Percentiles rank a stretch among this genome's conserved stretches.
phyloP scores from a whole-genome alignment of 78 protist species.

The Dictyostelium brefeldianum region DNA sequence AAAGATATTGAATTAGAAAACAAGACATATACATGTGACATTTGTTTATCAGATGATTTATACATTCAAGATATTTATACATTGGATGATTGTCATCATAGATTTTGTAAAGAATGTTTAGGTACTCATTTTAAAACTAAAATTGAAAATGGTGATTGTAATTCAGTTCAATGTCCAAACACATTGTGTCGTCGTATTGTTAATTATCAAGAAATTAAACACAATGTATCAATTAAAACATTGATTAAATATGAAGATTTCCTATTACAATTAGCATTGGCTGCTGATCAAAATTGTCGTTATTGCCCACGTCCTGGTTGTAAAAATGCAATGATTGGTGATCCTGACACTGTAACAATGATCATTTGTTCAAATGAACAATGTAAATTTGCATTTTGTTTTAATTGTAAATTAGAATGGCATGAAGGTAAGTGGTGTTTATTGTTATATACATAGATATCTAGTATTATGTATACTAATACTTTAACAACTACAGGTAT shows the following conservation, averaged over 20 bases:
- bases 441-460: too few species aligned
- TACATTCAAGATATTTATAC: conserved; percentile 25
- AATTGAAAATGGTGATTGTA: conserved; percentile 15
- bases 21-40: conserved; percentile 27
- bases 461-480: too few species aligned
- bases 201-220: conserved; percentile 48
- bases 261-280: background rate
- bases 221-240: background rate
- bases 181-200: conserved; percentile 5
- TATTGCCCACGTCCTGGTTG: conserved; percentile 60
- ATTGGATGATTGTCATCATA: conserved; percentile 66
- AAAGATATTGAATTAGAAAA: conserved; percentile 26
- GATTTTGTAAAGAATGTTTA: conserved; percentile 47
- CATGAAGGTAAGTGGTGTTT: conserved; percentile 9
- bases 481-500: too few species aligned
- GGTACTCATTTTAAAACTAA: background rate
- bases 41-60: conserved; percentile 45
- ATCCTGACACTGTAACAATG: background rate
- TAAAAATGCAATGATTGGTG: conserved; percentile 45
- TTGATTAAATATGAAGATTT: conserved; percentile 36
- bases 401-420: conserved; percentile 53
- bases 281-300: conserved; percentile 39
- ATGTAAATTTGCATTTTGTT: conserved; percentile 70
- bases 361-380: conserved; percentile 23
- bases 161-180: conserved; percentile 29